Evolutionary conservation across 805 yeast species (phyloP).

Genomic region (Grigorovia yakushimaensis): DNA sequence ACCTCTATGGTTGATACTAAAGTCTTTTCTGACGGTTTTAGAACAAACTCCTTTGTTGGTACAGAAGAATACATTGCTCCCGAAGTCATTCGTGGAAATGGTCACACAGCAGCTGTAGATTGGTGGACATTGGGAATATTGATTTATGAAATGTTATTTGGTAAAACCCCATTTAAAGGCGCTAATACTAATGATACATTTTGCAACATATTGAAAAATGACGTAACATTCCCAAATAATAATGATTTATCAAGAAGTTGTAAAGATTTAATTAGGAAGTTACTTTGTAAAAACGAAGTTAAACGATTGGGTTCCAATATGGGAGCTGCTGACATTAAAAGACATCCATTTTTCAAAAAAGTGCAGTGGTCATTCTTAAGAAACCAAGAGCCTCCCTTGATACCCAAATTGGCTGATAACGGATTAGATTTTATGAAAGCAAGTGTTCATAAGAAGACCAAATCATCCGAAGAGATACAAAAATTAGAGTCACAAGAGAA

Average conservation of each 20-base stretch:
- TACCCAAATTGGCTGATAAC: slow-evolving; percentile 61
- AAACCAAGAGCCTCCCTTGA: slow-evolving; percentile 90
- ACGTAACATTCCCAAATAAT: slow-evolving; percentile 65
- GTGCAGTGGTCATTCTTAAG: slow-evolving; percentile 93
- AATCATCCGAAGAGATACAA: slow-evolving; percentile 13
- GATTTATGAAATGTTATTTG: slow-evolving; percentile 90
- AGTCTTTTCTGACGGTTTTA: slow-evolving; percentile 89
- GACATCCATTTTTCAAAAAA: slow-evolving; percentile 81
- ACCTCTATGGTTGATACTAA: slow-evolving; percentile 60
- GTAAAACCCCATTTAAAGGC: slow-evolving; percentile 95
- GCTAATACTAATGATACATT: slow-evolving; percentile 81
- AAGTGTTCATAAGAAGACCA: slow-evolving; percentile 13
- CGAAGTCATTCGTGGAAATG: slow-evolving; percentile 92
- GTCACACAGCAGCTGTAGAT: slow-evolving; percentile 96
- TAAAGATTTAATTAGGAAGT: slow-evolving; percentile 66
- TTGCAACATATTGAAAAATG: slow-evolving; percentile 74
- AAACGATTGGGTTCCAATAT: slow-evolving; percentile 83
- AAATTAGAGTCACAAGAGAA: slow-evolving; percentile 20
- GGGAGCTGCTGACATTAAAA: slow-evolving; percentile 92
- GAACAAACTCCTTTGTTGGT: slow-evolving; percentile 97
- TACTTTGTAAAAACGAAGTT: slow-evolving; percentile 79
- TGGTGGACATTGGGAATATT: slow-evolving; percentile 99
- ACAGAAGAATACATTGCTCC: slow-evolving; percentile 99
- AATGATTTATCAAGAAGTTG: slow-evolving; percentile 64
- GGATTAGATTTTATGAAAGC: slow-evolving; percentile 40